Conservation (phyloP, 768 basidiomycete species). For the Hypholoma sublateritium region DNA sequence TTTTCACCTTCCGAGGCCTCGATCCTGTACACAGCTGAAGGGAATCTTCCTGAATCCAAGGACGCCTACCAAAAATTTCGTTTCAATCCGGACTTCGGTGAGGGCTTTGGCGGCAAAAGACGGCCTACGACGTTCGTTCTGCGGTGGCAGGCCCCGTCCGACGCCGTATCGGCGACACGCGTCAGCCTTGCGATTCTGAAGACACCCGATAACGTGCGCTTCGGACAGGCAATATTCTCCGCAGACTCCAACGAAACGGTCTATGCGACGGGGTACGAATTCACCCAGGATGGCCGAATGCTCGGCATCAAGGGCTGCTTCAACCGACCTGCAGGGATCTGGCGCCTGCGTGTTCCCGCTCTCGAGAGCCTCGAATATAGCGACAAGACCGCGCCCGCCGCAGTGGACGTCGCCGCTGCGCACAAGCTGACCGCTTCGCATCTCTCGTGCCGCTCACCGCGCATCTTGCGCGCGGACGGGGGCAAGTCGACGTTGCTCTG, state of each 20-base stretch:
- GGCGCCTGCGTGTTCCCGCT: conserved; percentile 37
- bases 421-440: conserved; percentile 42
- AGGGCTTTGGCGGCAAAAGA: conserved; percentile 53
- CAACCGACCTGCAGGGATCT: conserved; percentile 60
- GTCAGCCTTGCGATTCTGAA: conserved; percentile 14
- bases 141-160: conserved; percentile 35
- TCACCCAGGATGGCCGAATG: conserved; percentile 52
- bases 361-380: conserved; percentile 2
- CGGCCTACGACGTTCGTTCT: conserved; percentile 56
- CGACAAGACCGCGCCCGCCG: conserved; percentile 3
- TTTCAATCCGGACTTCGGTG: conserved; percentile 63
- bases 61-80: conserved; percentile 45
- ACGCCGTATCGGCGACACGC: not conserved
- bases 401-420: conserved; percentile 20
- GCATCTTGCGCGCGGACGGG: conserved; percentile 31
- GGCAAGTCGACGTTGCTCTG: conserved; percentile 40
- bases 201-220: conserved; percentile 28
- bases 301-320: conserved; percentile 60
- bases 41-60: conserved; percentile 31
- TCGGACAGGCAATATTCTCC: conserved; percentile 59
- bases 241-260: conserved; percentile 36
- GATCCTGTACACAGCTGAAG: conserved; percentile 64
- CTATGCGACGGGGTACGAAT: conserved; percentile 63
- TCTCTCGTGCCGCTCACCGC: conserved; percentile 60
- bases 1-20: conserved; percentile 55